Conservation (phyloP, 768 basidiomycete genomes). For the Suillus clintonianus region DNA sequence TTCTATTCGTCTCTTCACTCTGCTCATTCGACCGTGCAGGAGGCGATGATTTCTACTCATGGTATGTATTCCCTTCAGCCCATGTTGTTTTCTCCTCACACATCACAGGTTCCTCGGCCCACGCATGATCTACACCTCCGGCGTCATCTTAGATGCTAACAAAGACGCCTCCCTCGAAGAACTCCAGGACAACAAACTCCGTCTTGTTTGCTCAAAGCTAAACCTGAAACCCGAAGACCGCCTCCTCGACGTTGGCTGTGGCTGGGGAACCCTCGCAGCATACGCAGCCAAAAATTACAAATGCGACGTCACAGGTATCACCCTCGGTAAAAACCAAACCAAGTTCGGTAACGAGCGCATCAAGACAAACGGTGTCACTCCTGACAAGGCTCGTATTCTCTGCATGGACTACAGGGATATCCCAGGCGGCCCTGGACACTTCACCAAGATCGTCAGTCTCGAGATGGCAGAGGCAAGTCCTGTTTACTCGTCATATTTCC, state of each 20-base stretch:
- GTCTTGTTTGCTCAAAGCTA: slow-evolving; percentile 93
- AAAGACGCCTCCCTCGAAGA: slow-evolving; percentile 84
- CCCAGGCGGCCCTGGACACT: slow-evolving; percentile 71
- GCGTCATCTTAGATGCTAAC: slow-evolving; percentile 73
- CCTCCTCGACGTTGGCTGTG: slow-evolving; percentile 85
- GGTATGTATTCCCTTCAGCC: no score
- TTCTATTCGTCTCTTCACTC: slow-evolving; percentile 1
- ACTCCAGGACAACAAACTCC: slow-evolving; percentile 98
- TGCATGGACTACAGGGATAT: slow-evolving; percentile 95
- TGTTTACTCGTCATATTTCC: not conserved
- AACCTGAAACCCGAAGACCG: slow-evolving; percentile 84
- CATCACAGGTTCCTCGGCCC: slow-evolving; percentile 86
- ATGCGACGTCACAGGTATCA: slow-evolving; percentile 96
- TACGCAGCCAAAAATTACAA: slow-evolving; percentile 97
- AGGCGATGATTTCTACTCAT: slow-evolving; percentile 95
- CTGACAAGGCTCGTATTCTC: slow-evolving; percentile 82
- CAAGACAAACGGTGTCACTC: slow-evolving; percentile 67
- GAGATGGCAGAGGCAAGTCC: slow-evolving; percentile 92
- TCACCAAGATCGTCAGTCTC: slow-evolving; percentile 91
- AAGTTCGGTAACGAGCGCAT: slow-evolving; percentile 92
- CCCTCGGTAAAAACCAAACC: slow-evolving; percentile 88
- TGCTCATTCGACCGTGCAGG: slow-evolving; percentile 40
- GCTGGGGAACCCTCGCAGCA: slow-evolving; percentile 95
- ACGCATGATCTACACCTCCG: slow-evolving; percentile 97
- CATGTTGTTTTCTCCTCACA: no score